Conservation (phyloP, 2,329 filamentous ascomycete species). For the Orbilia ellipsospora region DNA sequence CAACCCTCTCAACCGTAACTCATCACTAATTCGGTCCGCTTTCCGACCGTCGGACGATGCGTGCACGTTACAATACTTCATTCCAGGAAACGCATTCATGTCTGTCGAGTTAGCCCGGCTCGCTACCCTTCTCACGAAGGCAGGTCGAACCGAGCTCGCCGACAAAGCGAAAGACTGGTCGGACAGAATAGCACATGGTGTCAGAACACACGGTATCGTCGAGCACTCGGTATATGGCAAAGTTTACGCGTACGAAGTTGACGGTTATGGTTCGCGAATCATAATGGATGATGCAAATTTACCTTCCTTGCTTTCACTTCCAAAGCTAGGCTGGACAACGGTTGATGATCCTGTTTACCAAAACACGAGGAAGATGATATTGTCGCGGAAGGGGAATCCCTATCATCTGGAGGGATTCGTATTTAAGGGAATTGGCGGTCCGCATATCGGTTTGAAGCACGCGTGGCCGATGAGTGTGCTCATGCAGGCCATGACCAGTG, state of each 20-base stretch:
- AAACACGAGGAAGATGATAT: conserved; percentile 86
- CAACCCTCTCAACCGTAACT: conserved; percentile 88
- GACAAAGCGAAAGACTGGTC: conserved; percentile 69
- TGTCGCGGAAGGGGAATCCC: conserved; percentile 81
- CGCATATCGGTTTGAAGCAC: conserved; percentile 82
- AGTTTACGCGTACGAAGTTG: conserved; percentile 88
- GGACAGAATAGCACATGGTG: conserved; percentile 75
- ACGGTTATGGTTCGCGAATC: conserved; percentile 83
- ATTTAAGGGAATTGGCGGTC: conserved; percentile 88
- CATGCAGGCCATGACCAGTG: conserved; percentile 87
- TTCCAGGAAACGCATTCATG: conserved; percentile 97
- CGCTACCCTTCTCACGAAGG: conserved; percentile 72
- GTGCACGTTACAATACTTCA: conserved; percentile 92
- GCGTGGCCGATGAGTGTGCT: conserved; percentile 98
- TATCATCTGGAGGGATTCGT: conserved; percentile 82
- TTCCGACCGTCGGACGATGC: conserved; percentile 96
- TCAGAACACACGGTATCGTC: conserved; percentile 86
- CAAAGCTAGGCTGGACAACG: conserved; percentile 79
- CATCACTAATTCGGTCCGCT: conserved; percentile 86
- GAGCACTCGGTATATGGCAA: conserved; percentile 78
- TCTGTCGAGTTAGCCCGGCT: conserved; percentile 84
- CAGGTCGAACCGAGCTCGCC: conserved; percentile 31
- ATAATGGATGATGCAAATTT: conserved; percentile 93
- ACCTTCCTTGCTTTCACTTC: conserved; percentile 80
- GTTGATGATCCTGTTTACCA: conserved; percentile 77